Conservation (phyloP, 192 early-diverging fungal genomes). For the Umbelopsis ramanniana region DNA sequence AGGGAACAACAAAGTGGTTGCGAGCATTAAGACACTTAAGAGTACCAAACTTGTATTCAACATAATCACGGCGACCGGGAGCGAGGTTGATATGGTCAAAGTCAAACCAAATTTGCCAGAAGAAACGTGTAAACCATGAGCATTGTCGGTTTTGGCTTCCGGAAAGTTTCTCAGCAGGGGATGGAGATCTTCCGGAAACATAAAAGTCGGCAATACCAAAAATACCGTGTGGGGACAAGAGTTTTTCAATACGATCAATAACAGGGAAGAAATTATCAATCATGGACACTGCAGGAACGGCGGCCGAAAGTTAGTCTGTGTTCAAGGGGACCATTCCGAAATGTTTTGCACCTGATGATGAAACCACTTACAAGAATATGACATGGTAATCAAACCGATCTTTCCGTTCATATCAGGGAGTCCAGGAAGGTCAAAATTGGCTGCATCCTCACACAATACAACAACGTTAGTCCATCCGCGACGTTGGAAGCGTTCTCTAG, state of each 20-base stretch:
- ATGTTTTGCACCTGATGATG: background rate
- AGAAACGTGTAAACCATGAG: conserved; percentile 79
- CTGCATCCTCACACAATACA: conserved; percentile 82
- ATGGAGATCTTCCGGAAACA: conserved; percentile 54
- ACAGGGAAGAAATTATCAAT: conserved; percentile 74
- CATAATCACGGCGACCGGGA: conserved; percentile 80
- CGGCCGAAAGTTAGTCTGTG: background rate
- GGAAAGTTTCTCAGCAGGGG: conserved; percentile 46
- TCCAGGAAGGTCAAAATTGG: conserved; percentile 68
- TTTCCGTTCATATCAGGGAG: conserved; percentile 60
- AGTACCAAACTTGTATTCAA: conserved; percentile 82
- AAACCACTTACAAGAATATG: conserved; percentile 64
- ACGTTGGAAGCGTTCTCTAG: conserved; percentile 71
- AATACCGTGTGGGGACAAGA: conserved; percentile 69
- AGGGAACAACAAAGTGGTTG: conserved; percentile 76
- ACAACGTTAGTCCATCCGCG: conserved; percentile 81
- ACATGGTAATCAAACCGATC: conserved; percentile 82
- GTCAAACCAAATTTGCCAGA: conserved; percentile 91
- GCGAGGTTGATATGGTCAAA: conserved; percentile 82
- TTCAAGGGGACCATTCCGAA: background rate
- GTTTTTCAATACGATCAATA: conserved; percentile 64
- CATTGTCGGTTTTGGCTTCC: conserved; percentile 67
- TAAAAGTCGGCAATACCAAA: conserved; percentile 85
- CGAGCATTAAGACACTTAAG: conserved; percentile 72
- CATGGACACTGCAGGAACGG: conserved; percentile 67